phyloP scores from a whole-genome alignment of 1,139 yeast species.

The Suhomyces coccinellae region DNA sequence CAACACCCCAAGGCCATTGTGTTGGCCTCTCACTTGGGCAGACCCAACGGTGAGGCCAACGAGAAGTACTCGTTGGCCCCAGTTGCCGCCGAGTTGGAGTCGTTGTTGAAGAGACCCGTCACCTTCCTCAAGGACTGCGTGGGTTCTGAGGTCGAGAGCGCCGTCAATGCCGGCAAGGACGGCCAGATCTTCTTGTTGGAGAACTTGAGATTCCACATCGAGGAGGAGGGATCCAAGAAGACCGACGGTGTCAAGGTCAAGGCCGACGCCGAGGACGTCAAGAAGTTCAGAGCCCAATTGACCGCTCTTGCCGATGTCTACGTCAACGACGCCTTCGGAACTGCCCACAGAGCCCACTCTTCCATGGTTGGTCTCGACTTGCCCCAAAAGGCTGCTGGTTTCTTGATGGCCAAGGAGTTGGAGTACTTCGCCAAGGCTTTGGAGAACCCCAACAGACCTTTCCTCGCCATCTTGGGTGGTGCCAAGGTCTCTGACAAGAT shows the following conservation, averaged over 20 bases:
- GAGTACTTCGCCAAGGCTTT: conserved; percentile 95
- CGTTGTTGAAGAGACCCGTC: conserved; percentile 67
- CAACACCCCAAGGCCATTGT: conserved; percentile 86
- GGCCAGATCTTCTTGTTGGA: conserved; percentile 84
- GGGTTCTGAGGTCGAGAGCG: conserved; percentile 79
- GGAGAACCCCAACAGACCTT: conserved; percentile 95
- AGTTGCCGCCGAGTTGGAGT: conserved; percentile 80
- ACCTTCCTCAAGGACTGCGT: conserved; percentile 84
- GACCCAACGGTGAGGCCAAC: conserved; percentile 90
- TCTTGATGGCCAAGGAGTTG: conserved; percentile 95
- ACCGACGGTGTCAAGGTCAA: conserved; percentile 81
- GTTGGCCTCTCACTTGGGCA: conserved; percentile 94
- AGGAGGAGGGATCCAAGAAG: conserved; percentile 88
- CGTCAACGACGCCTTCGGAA: conserved; percentile 96
- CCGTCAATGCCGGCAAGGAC: conserved; percentile 64
- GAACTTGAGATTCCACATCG: conserved; percentile 96
- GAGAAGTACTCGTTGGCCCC: conserved; percentile 89
- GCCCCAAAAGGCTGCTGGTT: conserved; percentile 94
- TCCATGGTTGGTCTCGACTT: conserved; percentile 95
- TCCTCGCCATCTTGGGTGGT: conserved; percentile 97
- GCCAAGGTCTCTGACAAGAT: conserved; percentile 98
- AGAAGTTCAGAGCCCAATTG: conserved; percentile 80
- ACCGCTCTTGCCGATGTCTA: conserved; percentile 92
- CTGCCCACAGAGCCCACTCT: conserved; percentile 99
- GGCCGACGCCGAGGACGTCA: conserved; percentile 82